phyloP scores from a whole-genome alignment of 164 flowering plant species.

The Magnolia sinica region DNA sequence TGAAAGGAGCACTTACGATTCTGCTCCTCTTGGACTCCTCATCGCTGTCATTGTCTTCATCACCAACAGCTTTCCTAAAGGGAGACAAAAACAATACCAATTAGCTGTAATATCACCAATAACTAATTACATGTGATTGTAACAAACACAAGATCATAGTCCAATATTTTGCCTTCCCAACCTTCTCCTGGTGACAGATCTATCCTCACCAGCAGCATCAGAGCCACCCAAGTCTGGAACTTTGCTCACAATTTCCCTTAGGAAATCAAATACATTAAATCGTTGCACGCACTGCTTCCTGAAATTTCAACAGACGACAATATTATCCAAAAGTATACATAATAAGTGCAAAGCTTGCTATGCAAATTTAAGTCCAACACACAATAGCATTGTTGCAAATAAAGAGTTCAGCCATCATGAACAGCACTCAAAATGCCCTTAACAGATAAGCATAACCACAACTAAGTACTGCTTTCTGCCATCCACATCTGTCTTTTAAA shows the following conservation, averaged over 20 bases:
- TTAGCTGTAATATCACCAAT: not conserved
- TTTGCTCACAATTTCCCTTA: slow-evolving; percentile 82
- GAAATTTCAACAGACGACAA: slow-evolving; percentile 13
- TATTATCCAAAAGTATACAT: too few species aligned
- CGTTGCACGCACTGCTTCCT: slow-evolving; percentile 83
- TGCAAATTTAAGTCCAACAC: not conserved
- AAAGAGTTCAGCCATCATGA: not conserved
- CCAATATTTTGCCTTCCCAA: slow-evolving; percentile 10
- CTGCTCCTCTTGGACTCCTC: slow-evolving; percentile 73
- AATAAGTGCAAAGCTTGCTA: not conserved
- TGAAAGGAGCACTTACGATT: slow-evolving; percentile 43
- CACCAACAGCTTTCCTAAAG: slow-evolving; percentile 65
- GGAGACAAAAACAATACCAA: slow-evolving; percentile 4
- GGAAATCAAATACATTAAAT: slow-evolving; percentile 88
- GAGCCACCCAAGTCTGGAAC: slow-evolving; percentile 92
- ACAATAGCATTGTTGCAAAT: not conserved
- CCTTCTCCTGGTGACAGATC: slow-evolving; percentile 58
- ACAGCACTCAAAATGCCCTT: not conserved
- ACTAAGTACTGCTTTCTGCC: not conserved
- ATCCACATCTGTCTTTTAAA: not conserved
- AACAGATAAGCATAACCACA: not conserved
- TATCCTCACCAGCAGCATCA: slow-evolving; percentile 65
- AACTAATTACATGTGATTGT: not conserved
- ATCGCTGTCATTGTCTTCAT: slow-evolving; percentile 71
- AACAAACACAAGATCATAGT: not conserved